Conservation (phyloP, 2,329 filamentous ascomycete species). For the Hawksworthiomyces lignivorus region DNA sequence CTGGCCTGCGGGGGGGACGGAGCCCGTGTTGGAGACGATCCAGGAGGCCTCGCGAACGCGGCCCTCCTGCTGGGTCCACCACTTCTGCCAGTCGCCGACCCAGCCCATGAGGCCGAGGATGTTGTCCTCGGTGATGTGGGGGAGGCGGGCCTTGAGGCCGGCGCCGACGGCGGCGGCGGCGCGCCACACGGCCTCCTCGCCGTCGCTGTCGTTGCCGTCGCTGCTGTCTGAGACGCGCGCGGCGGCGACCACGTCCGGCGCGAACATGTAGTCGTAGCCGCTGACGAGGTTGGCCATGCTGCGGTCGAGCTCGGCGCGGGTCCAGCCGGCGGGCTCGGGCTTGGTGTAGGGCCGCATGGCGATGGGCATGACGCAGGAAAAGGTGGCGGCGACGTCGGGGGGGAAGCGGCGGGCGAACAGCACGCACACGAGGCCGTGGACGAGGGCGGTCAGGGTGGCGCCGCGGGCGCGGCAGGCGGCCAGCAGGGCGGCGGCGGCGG, state of each 20-base stretch:
- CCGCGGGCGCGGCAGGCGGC: slow-evolving; percentile 31
- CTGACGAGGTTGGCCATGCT: slow-evolving; percentile 35
- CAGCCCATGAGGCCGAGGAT: slow-evolving; percentile 32
- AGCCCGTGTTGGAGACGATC: slow-evolving; percentile 47
- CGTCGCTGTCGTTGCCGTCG: slow-evolving; percentile 15
- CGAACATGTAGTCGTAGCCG: slow-evolving; percentile 24
- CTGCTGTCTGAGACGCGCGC: slow-evolving; percentile 15
- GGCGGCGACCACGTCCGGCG: slow-evolving; percentile 16
- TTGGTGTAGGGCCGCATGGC: slow-evolving; percentile 33
- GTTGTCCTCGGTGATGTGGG: slow-evolving; percentile 34
- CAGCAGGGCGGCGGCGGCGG: slow-evolving; percentile 25
- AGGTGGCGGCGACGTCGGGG: slow-evolving; percentile 22
- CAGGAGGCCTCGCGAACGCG: slow-evolving; percentile 35
- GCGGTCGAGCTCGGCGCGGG: slow-evolving; percentile 22
- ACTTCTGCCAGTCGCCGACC: slow-evolving; percentile 35
- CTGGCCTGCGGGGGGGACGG: slow-evolving; percentile 18
- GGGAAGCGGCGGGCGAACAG: slow-evolving; percentile 33
- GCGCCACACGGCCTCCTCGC: slow-evolving; percentile 32
- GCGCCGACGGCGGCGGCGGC: slow-evolving; percentile 28
- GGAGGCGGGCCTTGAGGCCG: slow-evolving; percentile 26
- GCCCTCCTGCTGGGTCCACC: slow-evolving; percentile 35
- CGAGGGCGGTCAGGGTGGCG: slow-evolving; percentile 40
- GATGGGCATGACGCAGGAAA: slow-evolving; percentile 35
- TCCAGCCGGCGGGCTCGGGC: slow-evolving; percentile 9
- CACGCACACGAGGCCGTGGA: slow-evolving; percentile 37